Evolutionary conservation across 495 filamentous ascomycete genomes (phyloP).

Genomic region (Talaromyces proteolyticus): DNA sequence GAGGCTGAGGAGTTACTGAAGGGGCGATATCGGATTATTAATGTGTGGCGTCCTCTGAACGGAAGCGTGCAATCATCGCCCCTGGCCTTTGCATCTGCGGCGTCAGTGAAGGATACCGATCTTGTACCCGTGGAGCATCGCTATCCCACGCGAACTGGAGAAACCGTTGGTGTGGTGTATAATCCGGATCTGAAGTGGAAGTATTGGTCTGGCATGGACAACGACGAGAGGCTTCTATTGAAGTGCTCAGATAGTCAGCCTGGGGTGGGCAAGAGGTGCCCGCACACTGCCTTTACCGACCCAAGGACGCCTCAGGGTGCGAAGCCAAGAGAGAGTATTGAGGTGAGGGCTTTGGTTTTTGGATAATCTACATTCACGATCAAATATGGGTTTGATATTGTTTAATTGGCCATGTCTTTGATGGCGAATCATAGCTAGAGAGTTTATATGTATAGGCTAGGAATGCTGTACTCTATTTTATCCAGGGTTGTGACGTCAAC

Average conservation of each 20-base stretch:
- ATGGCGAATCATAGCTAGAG: too few relatives aligned
- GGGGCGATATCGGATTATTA: constrained; percentile 73
- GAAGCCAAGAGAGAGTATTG: constrained; percentile 72
- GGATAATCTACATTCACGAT: constrained; percentile 24
- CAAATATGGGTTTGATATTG: background rate
- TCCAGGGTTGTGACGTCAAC: too few relatives aligned
- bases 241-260: constrained; percentile 75
- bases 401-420: too few relatives aligned
- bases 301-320: constrained; percentile 56
- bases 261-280: constrained; percentile 58
- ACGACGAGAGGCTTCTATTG: constrained; percentile 68
- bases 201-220: constrained; percentile 73
- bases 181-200: constrained; percentile 61
- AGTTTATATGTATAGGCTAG: too few relatives aligned
- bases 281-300: constrained; percentile 80
- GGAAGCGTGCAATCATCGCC: constrained; percentile 65
- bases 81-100: constrained; percentile 62
- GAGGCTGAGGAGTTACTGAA: constrained; percentile 52
- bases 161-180: constrained; percentile 68
- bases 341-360: constrained; percentile 81
- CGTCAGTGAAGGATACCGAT: constrained; percentile 49
- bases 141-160: constrained; percentile 65
- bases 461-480: too few relatives aligned
- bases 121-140: constrained; percentile 69
- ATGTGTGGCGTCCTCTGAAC: constrained; percentile 81